phyloP scores from a whole-genome alignment of 2,329 filamentous ascomycete genomes.

The Dactylella cylindrospora region DNA sequence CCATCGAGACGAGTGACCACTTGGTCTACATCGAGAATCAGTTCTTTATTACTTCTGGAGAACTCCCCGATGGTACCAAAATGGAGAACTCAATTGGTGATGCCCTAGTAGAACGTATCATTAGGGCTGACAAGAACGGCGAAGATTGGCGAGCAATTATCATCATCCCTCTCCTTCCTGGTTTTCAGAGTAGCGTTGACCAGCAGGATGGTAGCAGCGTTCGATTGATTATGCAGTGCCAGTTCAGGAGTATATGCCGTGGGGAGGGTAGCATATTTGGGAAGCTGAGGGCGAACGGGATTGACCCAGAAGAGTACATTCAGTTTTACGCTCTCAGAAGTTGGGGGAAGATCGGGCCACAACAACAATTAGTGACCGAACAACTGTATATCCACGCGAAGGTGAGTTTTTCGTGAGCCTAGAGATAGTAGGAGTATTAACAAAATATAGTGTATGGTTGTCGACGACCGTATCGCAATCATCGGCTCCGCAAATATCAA shows the following conservation, averaged over 20 bases:
- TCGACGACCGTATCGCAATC: slow-evolving; percentile 87
- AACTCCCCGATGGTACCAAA: slow-evolving; percentile 74
- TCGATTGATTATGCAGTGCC: slow-evolving; percentile 92
- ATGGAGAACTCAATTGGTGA: slow-evolving; percentile 94
- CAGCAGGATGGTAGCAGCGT: slow-evolving; percentile 92
- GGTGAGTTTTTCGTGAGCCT: slow-evolving; percentile 1
- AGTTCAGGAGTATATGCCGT: slow-evolving; percentile 92
- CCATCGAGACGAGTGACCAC: slow-evolving; percentile 93
- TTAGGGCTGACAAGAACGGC: slow-evolving; percentile 76
- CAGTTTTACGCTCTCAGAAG: slow-evolving; percentile 89
- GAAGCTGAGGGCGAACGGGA: slow-evolving; percentile 72
- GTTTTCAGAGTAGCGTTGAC: slow-evolving; percentile 95
- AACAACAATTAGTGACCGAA: slow-evolving; percentile 83
- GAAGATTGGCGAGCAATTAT: slow-evolving; percentile 90
- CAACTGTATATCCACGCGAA: slow-evolving; percentile 98
- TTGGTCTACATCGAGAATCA: slow-evolving; percentile 99
- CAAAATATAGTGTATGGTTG: slow-evolving; percentile 68
- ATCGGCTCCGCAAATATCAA: slow-evolving; percentile 99
- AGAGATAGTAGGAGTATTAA: not conserved
- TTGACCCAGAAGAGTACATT: slow-evolving; percentile 93
- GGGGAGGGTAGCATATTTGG: slow-evolving; percentile 91
- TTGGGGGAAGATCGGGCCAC: slow-evolving; percentile 86
- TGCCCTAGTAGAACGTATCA: slow-evolving; percentile 87
- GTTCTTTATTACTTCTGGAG: slow-evolving; percentile 93
- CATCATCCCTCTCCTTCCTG: slow-evolving; percentile 93